Percentiles rank a stretch among this genome's conserved stretches.
Conservation (phyloP, 2,329 filamentous ascomycete genomes). For the Epichloe gansuensis region DNA sequence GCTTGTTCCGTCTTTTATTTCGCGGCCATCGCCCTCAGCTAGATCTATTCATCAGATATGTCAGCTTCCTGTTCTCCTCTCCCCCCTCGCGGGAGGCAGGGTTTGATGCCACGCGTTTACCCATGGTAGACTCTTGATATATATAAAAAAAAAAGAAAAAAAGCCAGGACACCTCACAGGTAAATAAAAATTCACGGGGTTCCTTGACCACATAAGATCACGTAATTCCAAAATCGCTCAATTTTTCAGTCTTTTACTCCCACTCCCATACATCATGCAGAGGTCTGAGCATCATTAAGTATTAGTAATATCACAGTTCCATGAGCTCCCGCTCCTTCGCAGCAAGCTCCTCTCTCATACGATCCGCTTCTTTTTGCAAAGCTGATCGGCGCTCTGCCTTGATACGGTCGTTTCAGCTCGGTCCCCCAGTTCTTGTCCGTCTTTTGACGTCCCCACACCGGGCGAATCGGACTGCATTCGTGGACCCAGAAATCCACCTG, state of each 20-base stretch:
- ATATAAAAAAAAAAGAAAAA: too few relatives aligned
- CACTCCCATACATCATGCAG: background rate
- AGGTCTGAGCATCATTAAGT: background rate
- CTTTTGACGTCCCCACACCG: constrained; percentile 1
- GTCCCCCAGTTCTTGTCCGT: constrained; percentile 14
- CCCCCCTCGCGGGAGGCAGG: too few relatives aligned
- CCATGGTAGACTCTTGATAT: too few relatives aligned
- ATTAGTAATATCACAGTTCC: constrained; percentile 17
- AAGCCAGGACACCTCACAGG: too few relatives aligned
- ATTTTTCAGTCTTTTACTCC: background rate
- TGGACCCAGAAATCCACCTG: constrained; percentile 13
- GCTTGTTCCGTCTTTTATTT: too few relatives aligned
- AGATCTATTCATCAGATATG: too few relatives aligned
- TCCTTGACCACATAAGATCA: too few relatives aligned
- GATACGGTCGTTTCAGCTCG: constrained; percentile 33
- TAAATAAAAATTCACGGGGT: too few relatives aligned
- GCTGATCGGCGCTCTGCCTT: constrained; percentile 52
- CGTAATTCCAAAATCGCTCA: background rate
- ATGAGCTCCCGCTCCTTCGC: constrained; percentile 61
- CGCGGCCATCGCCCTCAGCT: too few relatives aligned
- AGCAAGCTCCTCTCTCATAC: constrained; percentile 58
- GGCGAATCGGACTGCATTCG: constrained; percentile 16
- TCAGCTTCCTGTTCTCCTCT: too few relatives aligned
- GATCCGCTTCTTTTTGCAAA: constrained; percentile 59
- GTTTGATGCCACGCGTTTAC: too few relatives aligned